Base-by-base conservation (phyloP, 495 filamentous ascomycete species). In the Achaetomiella virescens region DNA sequence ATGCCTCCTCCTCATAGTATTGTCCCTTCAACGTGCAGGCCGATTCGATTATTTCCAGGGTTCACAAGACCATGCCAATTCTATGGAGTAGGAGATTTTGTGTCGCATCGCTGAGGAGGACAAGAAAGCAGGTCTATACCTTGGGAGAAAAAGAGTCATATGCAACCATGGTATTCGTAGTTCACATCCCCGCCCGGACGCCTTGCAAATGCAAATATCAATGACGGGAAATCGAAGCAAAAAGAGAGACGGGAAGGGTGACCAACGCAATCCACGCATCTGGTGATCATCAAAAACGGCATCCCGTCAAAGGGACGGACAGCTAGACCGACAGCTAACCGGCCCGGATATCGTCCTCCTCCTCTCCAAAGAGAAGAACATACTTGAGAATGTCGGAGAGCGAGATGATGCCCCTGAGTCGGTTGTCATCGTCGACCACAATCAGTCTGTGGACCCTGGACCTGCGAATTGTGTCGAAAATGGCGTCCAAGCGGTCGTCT, bases 361-460 rank as follows among this genome's bases (percentile, higher is more conserved):
- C 80, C 66, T 95, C 91, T 37, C 90, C 91, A 61, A 90, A 86
- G 22, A 96, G 80, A 41, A 99, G 80, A 46, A 96, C 86, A 69
- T 97, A 97, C 64, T 95, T 90, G 55, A 99, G 79, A 59, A 99
- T 97, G 71, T 99, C 95, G 59, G 91, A 96, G 54, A 99, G 76
- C 8, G 91, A 96, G 25, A 99, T 83, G 17, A 99, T 81, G 41
- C 93, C 93, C 68, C 87, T 87, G 36, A 99, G 81, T 45, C 83
- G 81, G 71, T 84, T 88, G 50, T 89, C 79, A 38, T 95, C 89
- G 69, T 97, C 90, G 54, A 97, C 89, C 36, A 99, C 85, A 41
- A 97, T 86, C 24, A 99, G 75, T 60, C 93, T 81, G 71, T 99
- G 93, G 22, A 97, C 92, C 31, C 95, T 81, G 14, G 90, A 95